Percentiles rank a stretch among this genome's conserved stretches.
Conservation (phyloP, 225 moss, liverwort and hornwort genomes). For the Marchantia polymorpha region DNA sequence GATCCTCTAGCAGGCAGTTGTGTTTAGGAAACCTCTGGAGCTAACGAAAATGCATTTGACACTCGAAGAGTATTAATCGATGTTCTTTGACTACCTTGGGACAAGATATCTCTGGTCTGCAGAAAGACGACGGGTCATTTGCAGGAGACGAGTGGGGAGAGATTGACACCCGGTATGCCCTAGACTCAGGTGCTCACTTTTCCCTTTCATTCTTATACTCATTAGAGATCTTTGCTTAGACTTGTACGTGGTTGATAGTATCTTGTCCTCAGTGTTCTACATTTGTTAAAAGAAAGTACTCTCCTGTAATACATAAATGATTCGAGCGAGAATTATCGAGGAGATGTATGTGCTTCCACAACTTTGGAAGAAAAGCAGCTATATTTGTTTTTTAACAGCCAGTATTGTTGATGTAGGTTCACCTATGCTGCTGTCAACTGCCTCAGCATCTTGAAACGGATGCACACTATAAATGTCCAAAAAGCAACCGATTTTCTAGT, state of each 20-base stretch:
- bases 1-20: background rate
- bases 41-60: background rate
- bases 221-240: background rate
- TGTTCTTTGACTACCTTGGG: slow-evolving; percentile 24
- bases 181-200: slow-evolving; percentile 52
- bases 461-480: slow-evolving; percentile 60
- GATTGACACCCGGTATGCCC: slow-evolving; percentile 77
- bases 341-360: background rate
- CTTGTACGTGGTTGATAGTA: too few relatives aligned
- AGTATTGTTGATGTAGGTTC: slow-evolving; percentile 49
- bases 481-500: slow-evolving; percentile 65
- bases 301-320: background rate
- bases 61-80: background rate
- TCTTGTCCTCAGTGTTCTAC: too few relatives aligned
- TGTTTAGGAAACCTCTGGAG: background rate
- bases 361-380: background rate
- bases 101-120: slow-evolving; percentile 65
- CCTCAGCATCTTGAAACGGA: slow-evolving; percentile 63
- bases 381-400: background rate
- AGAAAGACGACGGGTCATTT: slow-evolving; percentile 82
- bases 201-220: slow-evolving; percentile 34
- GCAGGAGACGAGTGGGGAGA: slow-evolving; percentile 87
- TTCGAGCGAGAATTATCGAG: background rate
- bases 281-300: too few relatives aligned
- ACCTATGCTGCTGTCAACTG: slow-evolving; percentile 73